phyloP scores from a whole-genome alignment of 345 rosid species.

The Acer campestre region DNA sequence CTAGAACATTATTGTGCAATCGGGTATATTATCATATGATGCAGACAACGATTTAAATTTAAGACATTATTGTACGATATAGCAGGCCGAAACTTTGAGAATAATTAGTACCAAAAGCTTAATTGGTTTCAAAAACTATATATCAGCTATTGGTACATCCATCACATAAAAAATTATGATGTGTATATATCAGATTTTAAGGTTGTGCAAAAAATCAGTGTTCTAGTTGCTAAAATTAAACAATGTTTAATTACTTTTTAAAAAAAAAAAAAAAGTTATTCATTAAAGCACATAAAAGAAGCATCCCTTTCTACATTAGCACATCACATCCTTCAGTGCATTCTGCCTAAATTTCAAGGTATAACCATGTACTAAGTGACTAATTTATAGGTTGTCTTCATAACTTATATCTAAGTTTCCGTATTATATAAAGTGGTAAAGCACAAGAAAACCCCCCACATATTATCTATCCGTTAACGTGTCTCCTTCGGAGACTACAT shows the following conservation, averaged over 20 bases:
- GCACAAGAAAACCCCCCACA: neutral
- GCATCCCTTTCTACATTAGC: constrained; percentile 5
- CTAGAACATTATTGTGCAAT: no score
- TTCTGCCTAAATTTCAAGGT: constrained; percentile 9
- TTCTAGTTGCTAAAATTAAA: neutral
- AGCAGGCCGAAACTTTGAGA: no score
- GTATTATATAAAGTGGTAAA: neutral
- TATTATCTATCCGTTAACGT: constrained; percentile 23
- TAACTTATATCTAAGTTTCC: constrained; percentile 11
- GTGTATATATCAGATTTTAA: no score
- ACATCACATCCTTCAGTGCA: neutral
- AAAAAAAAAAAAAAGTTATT: neutral
- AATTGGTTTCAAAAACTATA: no score
- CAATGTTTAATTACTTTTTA: neutral
- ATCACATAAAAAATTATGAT: no score
- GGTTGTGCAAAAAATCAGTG: no score
- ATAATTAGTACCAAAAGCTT: no score
- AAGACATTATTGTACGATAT: no score
- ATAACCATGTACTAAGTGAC: neutral
- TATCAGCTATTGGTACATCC: no score
- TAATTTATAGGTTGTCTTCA: neutral
- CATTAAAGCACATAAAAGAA: neutral
- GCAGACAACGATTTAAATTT: no score
- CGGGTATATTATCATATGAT: no score
- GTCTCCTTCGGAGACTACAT: constrained; percentile 16